Evolutionary conservation across 2,329 filamentous ascomycete genomes (phyloP), one percentile per base, ranked within the genome.

Genomic region (Epichloe coenophiala): DNA sequence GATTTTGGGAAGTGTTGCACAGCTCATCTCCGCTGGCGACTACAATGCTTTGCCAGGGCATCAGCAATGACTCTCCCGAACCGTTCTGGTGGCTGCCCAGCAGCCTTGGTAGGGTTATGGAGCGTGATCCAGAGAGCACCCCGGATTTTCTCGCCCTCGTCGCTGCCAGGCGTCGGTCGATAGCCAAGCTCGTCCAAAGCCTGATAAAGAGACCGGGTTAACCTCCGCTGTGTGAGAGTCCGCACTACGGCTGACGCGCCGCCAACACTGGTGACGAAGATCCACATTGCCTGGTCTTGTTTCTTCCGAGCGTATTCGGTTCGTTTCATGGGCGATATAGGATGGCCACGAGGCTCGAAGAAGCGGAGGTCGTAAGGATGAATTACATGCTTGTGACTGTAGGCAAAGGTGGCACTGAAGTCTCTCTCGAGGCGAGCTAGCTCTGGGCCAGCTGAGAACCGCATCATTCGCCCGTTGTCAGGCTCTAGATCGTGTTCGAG

Each of bases 331-430:
- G 60, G 54, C 4, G 55, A 51, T 21, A 67, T 52, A 0, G 68
- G 61, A 46, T 70, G 64, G 5, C 62, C 64, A 9, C 58, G 57
- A 1, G 63, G 60, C 5, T 60, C 60, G 19, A 71, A 59, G 50
- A 59, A 66, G 5, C 56, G 56, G 13, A 65, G 54, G 49, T 69
- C 60, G 51, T 61, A 60, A 4, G 63, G 61, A 33, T 64, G 58
- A 45, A 70, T 54, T 49, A 65, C 55, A 53, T 70, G 62, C 8
- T 51, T 48, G 9, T 59, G 51, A 19, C 56, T 60, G 47, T 61
- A 64, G 17, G 55, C 56, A 7, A 67, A 39, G 2, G 49, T 54
- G 47, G 61, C 55, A 33, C 53, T 49, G 47, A 62, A 64, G 6
- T 54, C 42, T 3, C 49, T 48, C 9, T 48, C 23, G 4, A 62